Evolutionary conservation across 2,329 filamentous ascomycete genomes (phyloP).

Genomic region (Colletotrichum eleusines): DNA sequence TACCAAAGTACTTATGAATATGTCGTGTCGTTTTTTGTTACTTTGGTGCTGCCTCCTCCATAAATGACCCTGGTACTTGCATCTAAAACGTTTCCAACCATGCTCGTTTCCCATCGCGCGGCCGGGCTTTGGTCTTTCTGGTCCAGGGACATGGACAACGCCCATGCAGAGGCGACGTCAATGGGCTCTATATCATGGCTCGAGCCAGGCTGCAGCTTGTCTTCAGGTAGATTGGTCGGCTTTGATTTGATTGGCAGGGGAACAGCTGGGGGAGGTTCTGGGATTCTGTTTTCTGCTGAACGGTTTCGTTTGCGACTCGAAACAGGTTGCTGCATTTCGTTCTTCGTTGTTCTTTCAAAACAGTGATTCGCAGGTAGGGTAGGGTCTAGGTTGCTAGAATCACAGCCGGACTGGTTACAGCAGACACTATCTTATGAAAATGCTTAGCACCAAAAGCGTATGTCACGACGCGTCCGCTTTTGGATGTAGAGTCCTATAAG

Average conservation of each 20-base stretch:
- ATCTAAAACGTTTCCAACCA: not conserved
- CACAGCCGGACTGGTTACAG: too few relatives aligned
- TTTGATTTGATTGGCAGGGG: not conserved
- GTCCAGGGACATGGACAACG: too few relatives aligned
- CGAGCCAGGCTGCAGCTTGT: not conserved
- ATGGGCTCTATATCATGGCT: not conserved
- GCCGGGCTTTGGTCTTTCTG: not conserved
- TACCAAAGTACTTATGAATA: not conserved
- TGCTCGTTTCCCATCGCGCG: not conserved
- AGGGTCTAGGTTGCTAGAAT: not conserved
- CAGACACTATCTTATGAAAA: too few relatives aligned
- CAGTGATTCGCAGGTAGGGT: not conserved
- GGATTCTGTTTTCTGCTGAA: not conserved
- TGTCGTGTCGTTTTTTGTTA: not conserved
- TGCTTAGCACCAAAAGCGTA: too few relatives aligned
- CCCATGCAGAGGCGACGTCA: too few relatives aligned
- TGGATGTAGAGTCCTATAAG: too few relatives aligned
- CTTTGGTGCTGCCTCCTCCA: not conserved
- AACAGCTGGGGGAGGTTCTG: not conserved
- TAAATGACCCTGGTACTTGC: not conserved
- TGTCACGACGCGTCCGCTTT: too few relatives aligned
- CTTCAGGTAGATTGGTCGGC: not conserved
- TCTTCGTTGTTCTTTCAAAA: not conserved
- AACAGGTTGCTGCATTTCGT: not conserved
- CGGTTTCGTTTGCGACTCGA: not conserved